Evolutionary conservation across 371 early-diverging fungal genomes (phyloP).

Genomic region (Apophysomyces ossiformis): DNA sequence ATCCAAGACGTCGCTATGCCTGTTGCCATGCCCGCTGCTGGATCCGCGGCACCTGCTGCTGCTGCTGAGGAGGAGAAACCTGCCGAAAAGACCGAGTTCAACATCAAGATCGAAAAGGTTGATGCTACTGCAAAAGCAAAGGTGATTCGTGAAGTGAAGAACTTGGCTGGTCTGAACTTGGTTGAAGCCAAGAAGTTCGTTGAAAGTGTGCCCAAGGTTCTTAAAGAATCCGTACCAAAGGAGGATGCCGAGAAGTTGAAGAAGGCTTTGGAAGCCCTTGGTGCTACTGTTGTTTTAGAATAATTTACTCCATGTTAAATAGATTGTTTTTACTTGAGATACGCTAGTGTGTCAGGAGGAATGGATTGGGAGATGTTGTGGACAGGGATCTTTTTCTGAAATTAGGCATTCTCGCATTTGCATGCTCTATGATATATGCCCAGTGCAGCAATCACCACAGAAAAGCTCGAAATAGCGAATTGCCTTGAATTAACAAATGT

Average conservation of each 20-base stretch:
- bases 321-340: not conserved
- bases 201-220: constrained; percentile 94
- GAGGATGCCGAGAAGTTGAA: constrained; percentile 98
- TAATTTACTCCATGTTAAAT: constrained; percentile 48
- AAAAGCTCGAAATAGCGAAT: too few relatives aligned
- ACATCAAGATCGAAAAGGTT: constrained; percentile 94
- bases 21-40: constrained; percentile 63
- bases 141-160: constrained; percentile 97
- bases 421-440: too few relatives aligned
- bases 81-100: constrained; percentile 92
- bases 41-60: constrained; percentile 67
- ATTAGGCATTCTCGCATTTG: too few relatives aligned
- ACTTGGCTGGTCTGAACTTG: constrained; percentile 90
- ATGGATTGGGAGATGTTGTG: too few relatives aligned
- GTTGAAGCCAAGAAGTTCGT: constrained; percentile 99
- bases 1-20: constrained; percentile 89
- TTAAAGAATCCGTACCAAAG: constrained; percentile 90
- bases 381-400: too few relatives aligned
- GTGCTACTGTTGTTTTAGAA: constrained; percentile 92
- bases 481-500: too few relatives aligned
- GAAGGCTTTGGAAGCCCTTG: constrained; percentile 91
- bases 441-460: too few relatives aligned
- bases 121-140: constrained; percentile 96
- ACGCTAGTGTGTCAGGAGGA: too few relatives aligned
- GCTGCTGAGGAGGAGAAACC: constrained; percentile 82